phyloP scores from a whole-genome alignment of 2,329 filamentous ascomycete genomes.

The Zymoseptoria crescenta region DNA sequence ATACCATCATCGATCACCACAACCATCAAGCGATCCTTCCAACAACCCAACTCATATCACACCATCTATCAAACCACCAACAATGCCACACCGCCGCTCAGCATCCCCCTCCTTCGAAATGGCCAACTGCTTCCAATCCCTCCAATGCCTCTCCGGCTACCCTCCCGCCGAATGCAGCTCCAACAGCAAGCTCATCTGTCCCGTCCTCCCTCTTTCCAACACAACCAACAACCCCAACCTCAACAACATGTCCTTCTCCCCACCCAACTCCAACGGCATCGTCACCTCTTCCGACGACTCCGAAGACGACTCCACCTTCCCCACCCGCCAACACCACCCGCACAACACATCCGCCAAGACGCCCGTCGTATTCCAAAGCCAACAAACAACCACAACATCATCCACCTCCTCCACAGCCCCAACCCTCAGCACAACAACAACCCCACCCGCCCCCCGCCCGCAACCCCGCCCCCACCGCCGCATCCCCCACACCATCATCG shows the following conservation, averaged over 20 bases:
- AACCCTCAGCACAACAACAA: neutral
- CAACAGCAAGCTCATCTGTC: constrained; percentile 13
- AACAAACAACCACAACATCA: neutral
- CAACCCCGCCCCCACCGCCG: constrained; percentile 16
- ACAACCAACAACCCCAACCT: constrained; percentile 3
- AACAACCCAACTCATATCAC: neutral
- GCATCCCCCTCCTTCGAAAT: constrained; percentile 9
- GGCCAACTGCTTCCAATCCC: constrained; percentile 14
- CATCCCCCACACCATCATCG: constrained; percentile 38
- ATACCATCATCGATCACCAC: neutral
- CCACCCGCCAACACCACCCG: constrained; percentile 6
- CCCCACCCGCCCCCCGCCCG: too few relatives aligned
- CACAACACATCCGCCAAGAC: neutral
- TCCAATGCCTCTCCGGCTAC: constrained; percentile 16
- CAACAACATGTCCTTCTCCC: constrained; percentile 9
- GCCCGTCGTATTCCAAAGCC: neutral
- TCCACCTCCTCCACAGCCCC: neutral
- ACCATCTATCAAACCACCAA: neutral
- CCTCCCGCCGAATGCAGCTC: constrained; percentile 15
- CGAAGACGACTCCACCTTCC: constrained; percentile 3
- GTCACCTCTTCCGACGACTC: constrained; percentile 12
- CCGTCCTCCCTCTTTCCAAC: constrained; percentile 8
- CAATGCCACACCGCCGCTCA: constrained; percentile 4
- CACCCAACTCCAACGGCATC: constrained; percentile 7
- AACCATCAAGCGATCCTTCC: neutral